Conservation (phyloP, 257 asterid genomes). For the Penstemon davidsonii region DNA sequence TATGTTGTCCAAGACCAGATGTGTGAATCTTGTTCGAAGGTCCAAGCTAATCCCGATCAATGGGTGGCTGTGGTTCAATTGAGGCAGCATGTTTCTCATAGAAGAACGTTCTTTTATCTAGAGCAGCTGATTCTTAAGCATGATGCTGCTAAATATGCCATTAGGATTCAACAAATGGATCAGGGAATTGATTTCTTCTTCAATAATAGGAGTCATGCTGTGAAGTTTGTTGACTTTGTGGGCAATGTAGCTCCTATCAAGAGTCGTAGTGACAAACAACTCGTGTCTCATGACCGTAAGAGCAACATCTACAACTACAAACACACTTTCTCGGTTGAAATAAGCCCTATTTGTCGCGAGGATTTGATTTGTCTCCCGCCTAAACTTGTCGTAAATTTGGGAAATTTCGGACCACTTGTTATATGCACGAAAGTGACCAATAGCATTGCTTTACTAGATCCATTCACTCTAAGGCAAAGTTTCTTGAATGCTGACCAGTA, state of each 20-base stretch:
- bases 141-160: slow-evolving; percentile 26
- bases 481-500: slow-evolving; percentile 29
- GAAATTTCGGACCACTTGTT: slow-evolving; percentile 31
- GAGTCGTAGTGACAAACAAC: slow-evolving; percentile 29
- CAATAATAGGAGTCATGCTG: slow-evolving; percentile 29
- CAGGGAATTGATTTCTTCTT: slow-evolving; percentile 35
- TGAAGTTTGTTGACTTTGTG: slow-evolving; percentile 30
- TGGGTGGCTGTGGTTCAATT: slow-evolving; percentile 33
- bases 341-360: slow-evolving; percentile 32
- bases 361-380: slow-evolving; percentile 34
- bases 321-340: slow-evolving; percentile 31
- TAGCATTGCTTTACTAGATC: slow-evolving; percentile 12
- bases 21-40: slow-evolving; percentile 29
- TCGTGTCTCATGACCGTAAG: slow-evolving; percentile 31
- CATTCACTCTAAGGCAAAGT: slow-evolving; percentile 27
- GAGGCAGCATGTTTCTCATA: slow-evolving; percentile 29
- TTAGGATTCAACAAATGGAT: slow-evolving; percentile 26
- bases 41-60: slow-evolving; percentile 28
- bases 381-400: not conserved
- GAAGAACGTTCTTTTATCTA: slow-evolving; percentile 29
- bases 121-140: slow-evolving; percentile 33
- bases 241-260: slow-evolving; percentile 23
- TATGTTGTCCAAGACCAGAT: slow-evolving; percentile 34
- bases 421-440: slow-evolving; percentile 28
- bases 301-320: slow-evolving; percentile 28